phyloP scores from a whole-genome alignment of 2,329 filamentous ascomycete species.

The Neonectria sp. region DNA sequence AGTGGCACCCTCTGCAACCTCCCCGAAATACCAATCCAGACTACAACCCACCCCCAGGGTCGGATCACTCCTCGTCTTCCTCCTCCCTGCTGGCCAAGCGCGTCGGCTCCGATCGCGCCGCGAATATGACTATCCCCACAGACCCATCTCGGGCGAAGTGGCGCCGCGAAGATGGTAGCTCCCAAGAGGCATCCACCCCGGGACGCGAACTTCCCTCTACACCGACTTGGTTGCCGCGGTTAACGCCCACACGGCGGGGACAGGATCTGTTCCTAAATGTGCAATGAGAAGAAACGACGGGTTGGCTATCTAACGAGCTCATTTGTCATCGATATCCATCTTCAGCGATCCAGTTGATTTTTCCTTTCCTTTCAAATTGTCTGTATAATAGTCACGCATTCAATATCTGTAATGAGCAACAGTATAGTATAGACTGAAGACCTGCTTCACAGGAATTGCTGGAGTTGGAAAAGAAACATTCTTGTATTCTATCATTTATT shows the following conservation, averaged over 20 bases:
- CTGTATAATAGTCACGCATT: conserved; percentile 45
- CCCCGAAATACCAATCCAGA: conserved; percentile 21
- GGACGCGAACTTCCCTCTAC: conserved; percentile 35
- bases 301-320: not conserved
- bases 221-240: conserved; percentile 63
- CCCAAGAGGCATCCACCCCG: conserved; percentile 7
- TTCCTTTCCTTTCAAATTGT: conserved; percentile 26
- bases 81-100: conserved; percentile 68
- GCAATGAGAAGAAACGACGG: conserved; percentile 51
- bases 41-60: conserved; percentile 24
- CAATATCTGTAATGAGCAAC: conserved; percentile 40
- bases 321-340: conserved; percentile 25
- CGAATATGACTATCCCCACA: conserved; percentile 58
- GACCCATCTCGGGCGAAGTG: conserved; percentile 33
- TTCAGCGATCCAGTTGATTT: conserved; percentile 23
- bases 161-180: conserved; percentile 29
- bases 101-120: conserved; percentile 64
- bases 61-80: conserved; percentile 49
- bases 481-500: conserved; percentile 45
- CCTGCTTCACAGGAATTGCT: conserved; percentile 26
- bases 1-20: conserved; percentile 29
- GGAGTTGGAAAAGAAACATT: conserved; percentile 32
- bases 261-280: conserved; percentile 75
- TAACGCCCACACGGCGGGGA: conserved; percentile 78
- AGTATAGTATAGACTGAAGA: conserved; percentile 40